Evolutionary conservation across 2,329 filamentous ascomycete genomes (phyloP).

Genomic region (Tolypocladium tundrense): DNA sequence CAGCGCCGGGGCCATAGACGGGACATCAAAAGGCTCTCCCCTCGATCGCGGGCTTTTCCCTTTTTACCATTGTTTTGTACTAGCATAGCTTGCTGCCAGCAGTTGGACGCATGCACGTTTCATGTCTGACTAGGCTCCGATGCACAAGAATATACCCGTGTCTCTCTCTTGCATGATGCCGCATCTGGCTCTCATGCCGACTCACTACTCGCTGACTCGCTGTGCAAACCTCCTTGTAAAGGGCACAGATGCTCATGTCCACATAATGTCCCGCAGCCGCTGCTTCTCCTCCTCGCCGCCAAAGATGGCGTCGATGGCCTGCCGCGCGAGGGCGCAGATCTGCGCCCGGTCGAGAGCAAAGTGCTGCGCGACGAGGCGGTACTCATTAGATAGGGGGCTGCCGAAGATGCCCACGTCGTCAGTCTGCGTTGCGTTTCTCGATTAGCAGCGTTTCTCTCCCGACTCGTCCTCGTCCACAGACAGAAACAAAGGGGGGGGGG

Average conservation of each 20-base stretch:
- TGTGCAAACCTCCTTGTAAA: no score
- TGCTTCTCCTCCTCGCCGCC: slow-evolving; percentile 50
- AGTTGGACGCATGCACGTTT: background rate
- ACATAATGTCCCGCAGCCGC: slow-evolving; percentile 42
- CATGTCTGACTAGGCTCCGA: background rate
- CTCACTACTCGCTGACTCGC: background rate
- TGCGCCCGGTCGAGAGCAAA: slow-evolving; percentile 45
- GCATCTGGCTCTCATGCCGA: background rate
- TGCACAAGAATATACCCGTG: background rate
- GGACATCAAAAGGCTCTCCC: background rate
- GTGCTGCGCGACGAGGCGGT: slow-evolving; percentile 59
- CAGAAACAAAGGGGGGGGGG: background rate
- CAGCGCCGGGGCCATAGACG: background rate
- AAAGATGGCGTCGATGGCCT: slow-evolving; percentile 57
- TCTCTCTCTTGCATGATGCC: background rate
- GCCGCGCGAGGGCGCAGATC: slow-evolving; percentile 45
- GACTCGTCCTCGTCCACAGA: background rate
- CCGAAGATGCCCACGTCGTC: slow-evolving; percentile 79
- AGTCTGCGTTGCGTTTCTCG: slow-evolving; percentile 40
- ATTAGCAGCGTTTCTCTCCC: background rate
- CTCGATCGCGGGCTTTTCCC: background rate
- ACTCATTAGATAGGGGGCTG: slow-evolving; percentile 67
- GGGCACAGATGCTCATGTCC: slow-evolving; percentile 13
- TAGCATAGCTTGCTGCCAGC: background rate
- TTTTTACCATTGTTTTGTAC: background rate